These are phyloP conservation scores for Coleophoma crateriformis DNA, from an alignment of 2,329 filamentous ascomycete genomes.

Conservation along the genomic window DNA sequence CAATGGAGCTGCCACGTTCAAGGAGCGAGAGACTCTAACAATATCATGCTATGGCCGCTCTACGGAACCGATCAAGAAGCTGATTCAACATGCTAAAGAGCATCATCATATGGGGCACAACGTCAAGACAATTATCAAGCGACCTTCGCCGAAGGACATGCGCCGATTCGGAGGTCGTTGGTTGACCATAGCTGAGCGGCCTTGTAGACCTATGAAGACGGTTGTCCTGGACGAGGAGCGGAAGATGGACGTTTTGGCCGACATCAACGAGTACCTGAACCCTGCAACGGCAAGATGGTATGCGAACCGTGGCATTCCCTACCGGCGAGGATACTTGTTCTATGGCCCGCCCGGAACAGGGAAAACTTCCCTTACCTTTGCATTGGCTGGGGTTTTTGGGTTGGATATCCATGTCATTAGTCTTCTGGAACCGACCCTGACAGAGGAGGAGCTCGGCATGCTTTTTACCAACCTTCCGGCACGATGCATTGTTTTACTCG, in stretches of 20 bases:
- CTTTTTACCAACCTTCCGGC: constrained; percentile 57
- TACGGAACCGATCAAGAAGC: constrained; percentile 46
- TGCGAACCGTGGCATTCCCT: constrained; percentile 67
- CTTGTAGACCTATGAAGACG: constrained; percentile 66
- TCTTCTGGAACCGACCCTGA: constrained; percentile 52
- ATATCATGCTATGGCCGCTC: constrained; percentile 49
- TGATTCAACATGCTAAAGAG: constrained; percentile 48
- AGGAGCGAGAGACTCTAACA: constrained; percentile 45
- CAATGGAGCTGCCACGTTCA: constrained; percentile 27
- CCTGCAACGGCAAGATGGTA: constrained; percentile 69
- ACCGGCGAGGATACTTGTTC: constrained; percentile 73
- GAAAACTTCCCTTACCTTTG: constrained; percentile 64
- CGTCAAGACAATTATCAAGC: constrained; percentile 53
- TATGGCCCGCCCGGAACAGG: constrained; percentile 71
- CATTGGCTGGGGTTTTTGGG: constrained; percentile 59
- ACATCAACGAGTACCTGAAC: constrained; percentile 75
- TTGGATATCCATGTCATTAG: constrained; percentile 62
- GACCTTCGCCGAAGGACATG: constrained; percentile 40
- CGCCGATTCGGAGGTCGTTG: constrained; percentile 43
- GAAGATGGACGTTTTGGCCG: constrained; percentile 60
- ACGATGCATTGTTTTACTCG: constrained; percentile 60
- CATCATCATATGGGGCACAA: constrained; percentile 46
- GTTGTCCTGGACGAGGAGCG: constrained; percentile 66
- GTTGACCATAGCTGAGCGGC: constrained; percentile 54
- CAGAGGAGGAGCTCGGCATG: constrained; percentile 52